Evolutionary conservation across 75 land plant species (phyloP), one percentile per base, ranked within the genome.

Genomic region (Picea sitchensis): DNA sequence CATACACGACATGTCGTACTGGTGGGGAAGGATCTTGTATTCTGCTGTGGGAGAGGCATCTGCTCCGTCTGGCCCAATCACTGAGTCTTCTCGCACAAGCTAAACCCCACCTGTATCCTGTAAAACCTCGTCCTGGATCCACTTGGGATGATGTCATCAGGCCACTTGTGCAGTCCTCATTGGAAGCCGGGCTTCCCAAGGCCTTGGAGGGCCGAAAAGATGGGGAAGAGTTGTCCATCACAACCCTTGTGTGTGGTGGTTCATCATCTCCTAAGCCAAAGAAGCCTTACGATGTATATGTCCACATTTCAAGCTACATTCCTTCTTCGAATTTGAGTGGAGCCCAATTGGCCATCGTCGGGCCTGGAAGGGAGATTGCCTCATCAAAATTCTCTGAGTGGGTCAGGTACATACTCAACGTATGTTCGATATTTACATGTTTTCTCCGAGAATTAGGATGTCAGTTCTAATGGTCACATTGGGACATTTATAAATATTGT

Each of bases 1-100:
- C 92, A 41, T 96, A 96, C 76, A 96, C 96, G 5, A 94, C 96
- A 0, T 85, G 91, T 30, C 88, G 96, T 3, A 89, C 97, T 2
- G 80, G 84, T 41, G 64, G 47, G 65, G 81, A 81, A 23, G 93
- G 75, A 4, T 74, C 85, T 13, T 26, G 59, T 58, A 31, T 96
- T 59, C 58, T 96, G 31, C 83, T 94, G 65, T 96, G 99, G 99
- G 85, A 88, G 20, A 80, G 93, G 23, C 99, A 96, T 79, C 59
- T 96, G n/a, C 68, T 13, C 61, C 85, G 99, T 36, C 85, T 96
- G 14, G 80, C 80, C 13, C 77, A 92, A 15, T 96, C 99, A 1
- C 76, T 82, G n/a, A 68, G 67, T 44, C 64, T 90, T 31, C 83
- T 96, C 11, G 64, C 69, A 47, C 47, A 78, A 5, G 75, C 80